Evolutionary conservation across 2,329 filamentous ascomycete species (phyloP).

Genomic region (Neofusicoccum laricinum): DNA sequence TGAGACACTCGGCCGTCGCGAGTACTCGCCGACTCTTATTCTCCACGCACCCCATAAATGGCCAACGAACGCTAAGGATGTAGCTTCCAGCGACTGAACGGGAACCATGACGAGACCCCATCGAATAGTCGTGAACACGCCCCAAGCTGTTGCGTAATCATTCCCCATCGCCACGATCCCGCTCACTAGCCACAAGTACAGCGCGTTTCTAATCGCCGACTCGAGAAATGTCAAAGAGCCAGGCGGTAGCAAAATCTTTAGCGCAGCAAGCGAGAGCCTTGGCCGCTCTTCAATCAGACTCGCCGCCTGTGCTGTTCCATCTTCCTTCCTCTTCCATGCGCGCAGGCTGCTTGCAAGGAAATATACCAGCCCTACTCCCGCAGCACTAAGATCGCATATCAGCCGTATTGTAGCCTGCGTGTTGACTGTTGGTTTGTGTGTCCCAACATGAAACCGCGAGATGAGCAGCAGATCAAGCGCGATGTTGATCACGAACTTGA

Average conservation of each 20-base stretch:
- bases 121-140: slow-evolving; percentile 69
- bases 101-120: slow-evolving; percentile 76
- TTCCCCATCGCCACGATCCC: slow-evolving; percentile 62
- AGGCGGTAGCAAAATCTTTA: slow-evolving; percentile 55
- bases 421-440: slow-evolving; percentile 56
- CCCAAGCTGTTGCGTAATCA: slow-evolving; percentile 70
- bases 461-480: slow-evolving; percentile 64
- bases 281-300: neutral
- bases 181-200: slow-evolving; percentile 69
- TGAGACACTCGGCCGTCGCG: neutral
- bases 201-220: slow-evolving; percentile 63
- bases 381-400: slow-evolving; percentile 57
- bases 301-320: neutral
- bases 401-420: slow-evolving; percentile 64
- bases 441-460: slow-evolving; percentile 61
- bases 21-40: slow-evolving; percentile 10
- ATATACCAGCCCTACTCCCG: slow-evolving; percentile 40
- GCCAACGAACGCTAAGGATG: slow-evolving; percentile 63
- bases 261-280: slow-evolving; percentile 35
- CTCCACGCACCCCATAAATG: slow-evolving; percentile 62
- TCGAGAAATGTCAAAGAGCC: slow-evolving; percentile 61
- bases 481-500: slow-evolving; percentile 66
- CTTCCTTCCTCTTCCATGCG: neutral
- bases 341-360: neutral
- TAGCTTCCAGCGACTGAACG: slow-evolving; percentile 64